Evolutionary conservation across 1,284 basidiomycete genomes (phyloP), one percentile per base, ranked within the genome.

Genomic region (Cerrena zonata): DNA sequence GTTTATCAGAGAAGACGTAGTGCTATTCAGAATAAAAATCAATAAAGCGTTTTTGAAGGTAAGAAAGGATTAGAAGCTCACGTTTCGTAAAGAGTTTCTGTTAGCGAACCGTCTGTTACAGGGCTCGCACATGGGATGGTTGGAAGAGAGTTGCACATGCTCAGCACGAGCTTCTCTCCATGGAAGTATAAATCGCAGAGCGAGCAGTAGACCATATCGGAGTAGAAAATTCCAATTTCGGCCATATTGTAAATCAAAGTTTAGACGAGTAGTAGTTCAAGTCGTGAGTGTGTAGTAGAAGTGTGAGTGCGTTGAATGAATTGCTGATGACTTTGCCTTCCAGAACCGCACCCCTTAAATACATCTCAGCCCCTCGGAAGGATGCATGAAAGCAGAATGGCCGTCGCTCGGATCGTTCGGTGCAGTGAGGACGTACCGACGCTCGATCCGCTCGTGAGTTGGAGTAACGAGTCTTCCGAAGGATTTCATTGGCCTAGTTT

Each of bases 111-210:
- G 58, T 4, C 53, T 45, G 39, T 61, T 42, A 52, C 63, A 65
- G 4, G 53, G 52, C 10, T 58, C 53, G 53, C 62, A 64, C 38
- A 49, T 44, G 2, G 63, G 65, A 45, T 64, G 65, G 45, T 60
- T 62, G n/a, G 38, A 30, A 4, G 63, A 55, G 22, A 45, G 27
- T 39, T 59, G 60, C 11, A 66, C 52, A 41, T 66, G 64, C 39
- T 51, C 43, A 10, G 58, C 53, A 12, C 63, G 59, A 1, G 60
- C 56, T 22, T 56, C 57, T 57, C 45, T 19, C 52, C 49, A 22
- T 55, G 54, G 51, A 66, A 66, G 53, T 65, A 63, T 39, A 52
- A 50, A 50, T 66, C 64, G 53, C 64, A 66, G 22, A 65, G 47
- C 42, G 62, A 55, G 54, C 64, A 66, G 54, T 66, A 66, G 26